Conservation (phyloP, 805 yeast genomes). For the Ogataea wickerhamii region DNA sequence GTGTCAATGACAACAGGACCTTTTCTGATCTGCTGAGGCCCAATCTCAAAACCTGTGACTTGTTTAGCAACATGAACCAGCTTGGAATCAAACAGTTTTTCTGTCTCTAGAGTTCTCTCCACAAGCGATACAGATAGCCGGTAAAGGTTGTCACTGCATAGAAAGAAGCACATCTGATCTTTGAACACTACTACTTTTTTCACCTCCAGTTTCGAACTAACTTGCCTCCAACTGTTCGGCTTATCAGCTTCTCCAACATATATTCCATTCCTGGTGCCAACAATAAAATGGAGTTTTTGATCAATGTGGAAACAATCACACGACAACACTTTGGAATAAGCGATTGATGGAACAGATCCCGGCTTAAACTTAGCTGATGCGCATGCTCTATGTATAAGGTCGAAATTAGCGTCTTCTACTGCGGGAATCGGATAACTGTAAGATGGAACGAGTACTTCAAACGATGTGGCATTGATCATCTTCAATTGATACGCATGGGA, state of each 20-base stretch:
- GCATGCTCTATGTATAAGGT: conserved; percentile 13
- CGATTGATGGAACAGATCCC: conserved; percentile 13
- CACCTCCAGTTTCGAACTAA: conserved; percentile 50
- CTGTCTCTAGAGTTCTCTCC: conserved; percentile 49
- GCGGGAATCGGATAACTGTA: conserved; percentile 10
- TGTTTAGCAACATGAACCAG: conserved; percentile 32
- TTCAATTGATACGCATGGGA: conserved; percentile 19
- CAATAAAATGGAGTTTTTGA: conserved; percentile 43
- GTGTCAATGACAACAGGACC: conserved; percentile 55
- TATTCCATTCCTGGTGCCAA: conserved; percentile 66
- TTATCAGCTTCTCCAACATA: conserved; percentile 45
- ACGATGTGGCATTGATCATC: conserved; percentile 22
- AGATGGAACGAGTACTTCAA: conserved; percentile 8
- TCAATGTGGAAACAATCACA: conserved; percentile 41
- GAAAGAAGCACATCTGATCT: conserved; percentile 51
- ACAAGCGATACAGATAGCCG: conserved; percentile 64
- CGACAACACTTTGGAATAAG: conserved; percentile 10
- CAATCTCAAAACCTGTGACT: conserved; percentile 62
- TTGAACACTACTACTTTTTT: conserved; percentile 59
- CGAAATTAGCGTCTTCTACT: conserved; percentile 11
- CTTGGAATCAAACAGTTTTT: conserved; percentile 38
- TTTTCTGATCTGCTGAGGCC: conserved; percentile 61
- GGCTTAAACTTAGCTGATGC: conserved; percentile 12
- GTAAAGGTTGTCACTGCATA: conserved; percentile 56
- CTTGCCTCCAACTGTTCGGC: conserved; percentile 52